Base-by-base conservation (phyloP, 1,284 basidiomycete species). In the Cryptococcus amylolentus region DNA sequence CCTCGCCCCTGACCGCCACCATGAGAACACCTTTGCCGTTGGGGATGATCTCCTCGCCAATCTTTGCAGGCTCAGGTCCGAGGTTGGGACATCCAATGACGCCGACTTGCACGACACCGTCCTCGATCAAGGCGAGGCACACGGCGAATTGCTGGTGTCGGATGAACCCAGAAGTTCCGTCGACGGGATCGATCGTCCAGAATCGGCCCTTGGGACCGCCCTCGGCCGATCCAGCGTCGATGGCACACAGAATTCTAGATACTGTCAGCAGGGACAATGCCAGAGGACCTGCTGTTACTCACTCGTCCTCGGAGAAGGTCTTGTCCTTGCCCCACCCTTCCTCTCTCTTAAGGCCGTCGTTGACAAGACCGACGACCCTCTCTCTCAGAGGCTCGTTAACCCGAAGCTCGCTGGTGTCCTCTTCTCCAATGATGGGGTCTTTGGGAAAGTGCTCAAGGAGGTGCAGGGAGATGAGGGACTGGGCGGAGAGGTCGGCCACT, bases 61-160 rank as follows among this genome's bases (percentile, higher is more conserved):
- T 82, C 48, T 84, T 78, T 1, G 80, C 72, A 2, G 82, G 80
- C 62, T 85, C 80, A 23, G 83, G 73, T n/a, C 86, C 87, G 26
- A 98, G 81, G 77, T 98, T 98, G 1, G 94, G 95, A 75, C 94
- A 98, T 5, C 94, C 95, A 70, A 98, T 91, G 20, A 96, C 87
- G 20, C 93, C 94, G 13, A 97, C 81, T 69, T 91, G 82, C 42
- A 95, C 91, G 56, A 86, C 75, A 0, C 89, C 84, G 66, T 98
- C 86, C 55, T 92, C 83, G 67, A 98, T 85, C 58, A 98, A 82
- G 0, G 92, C 89, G 31, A 99, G 81, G 77, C 95, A 98, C 28
- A 98, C 91, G 5, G 95, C 95, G 71, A 95, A 99, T 77, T 99
- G 96, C 55, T 91, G 94, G 12, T 93, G 92, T 23, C 95, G 86